Conservation (phyloP, 2,329 filamentous ascomycete genomes). For the Elsinoe perseae region DNA sequence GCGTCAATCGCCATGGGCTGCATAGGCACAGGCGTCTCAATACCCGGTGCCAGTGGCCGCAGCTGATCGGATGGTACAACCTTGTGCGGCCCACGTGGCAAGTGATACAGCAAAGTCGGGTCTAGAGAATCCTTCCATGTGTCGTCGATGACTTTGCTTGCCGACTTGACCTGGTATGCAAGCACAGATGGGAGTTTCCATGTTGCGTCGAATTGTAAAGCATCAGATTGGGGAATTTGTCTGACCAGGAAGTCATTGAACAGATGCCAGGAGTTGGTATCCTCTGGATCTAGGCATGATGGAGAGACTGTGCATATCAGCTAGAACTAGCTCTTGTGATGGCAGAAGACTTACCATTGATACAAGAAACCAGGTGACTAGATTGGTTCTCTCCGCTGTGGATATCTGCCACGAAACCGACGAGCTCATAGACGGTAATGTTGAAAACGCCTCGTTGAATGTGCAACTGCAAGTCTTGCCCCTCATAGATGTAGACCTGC, state of each 20-base stretch:
- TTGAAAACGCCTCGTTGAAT: conserved; percentile 70
- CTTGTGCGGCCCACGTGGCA: conserved; percentile 27
- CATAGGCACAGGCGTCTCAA: conserved; percentile 61
- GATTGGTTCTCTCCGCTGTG: conserved; percentile 79
- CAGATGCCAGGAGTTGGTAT: conserved; percentile 75
- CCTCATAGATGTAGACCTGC: conserved; percentile 93
- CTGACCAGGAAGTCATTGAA: conserved; percentile 97
- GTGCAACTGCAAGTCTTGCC: conserved; percentile 75
- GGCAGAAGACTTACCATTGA: conserved; percentile 59
- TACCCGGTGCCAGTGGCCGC: conserved; percentile 47
- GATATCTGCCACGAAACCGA: conserved; percentile 84
- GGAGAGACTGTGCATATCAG: conserved; percentile 49
- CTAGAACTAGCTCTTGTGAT: neutral
- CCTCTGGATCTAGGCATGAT: conserved; percentile 51
- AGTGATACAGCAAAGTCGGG: conserved; percentile 67
- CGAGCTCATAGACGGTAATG: conserved; percentile 81
- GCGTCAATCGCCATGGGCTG: conserved; percentile 80
- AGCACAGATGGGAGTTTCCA: conserved; percentile 93
- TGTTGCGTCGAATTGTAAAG: conserved; percentile 75
- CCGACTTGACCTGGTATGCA: conserved; percentile 73
- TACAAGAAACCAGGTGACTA: conserved; percentile 81
- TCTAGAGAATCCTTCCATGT: conserved; percentile 81
- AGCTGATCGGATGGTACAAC: conserved; percentile 49
- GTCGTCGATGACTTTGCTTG: conserved; percentile 74
- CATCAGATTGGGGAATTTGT: conserved; percentile 70